Percentiles rank a stretch among this genome's conserved stretches.
Conservation (phyloP, 2,329 filamentous ascomycete genomes). For the Aspergillus sp. region DNA sequence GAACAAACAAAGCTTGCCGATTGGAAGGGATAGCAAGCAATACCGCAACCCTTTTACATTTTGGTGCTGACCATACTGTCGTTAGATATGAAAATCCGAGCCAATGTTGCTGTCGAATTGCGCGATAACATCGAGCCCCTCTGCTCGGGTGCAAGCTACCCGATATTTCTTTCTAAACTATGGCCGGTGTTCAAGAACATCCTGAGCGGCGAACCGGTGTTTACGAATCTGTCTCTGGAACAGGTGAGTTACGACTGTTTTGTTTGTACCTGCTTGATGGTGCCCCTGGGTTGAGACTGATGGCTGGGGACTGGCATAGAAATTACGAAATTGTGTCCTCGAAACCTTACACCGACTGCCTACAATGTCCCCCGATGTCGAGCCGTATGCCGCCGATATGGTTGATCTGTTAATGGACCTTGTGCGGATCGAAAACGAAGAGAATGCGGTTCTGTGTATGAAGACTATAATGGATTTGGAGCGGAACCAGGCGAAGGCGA, state of each 20-base stretch:
- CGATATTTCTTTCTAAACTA: conserved; percentile 78
- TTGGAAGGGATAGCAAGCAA: neutral
- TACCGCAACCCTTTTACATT: neutral
- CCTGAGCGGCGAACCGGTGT: conserved; percentile 80
- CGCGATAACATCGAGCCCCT: conserved; percentile 84
- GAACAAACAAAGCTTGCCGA: neutral
- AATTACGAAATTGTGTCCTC: conserved; percentile 87
- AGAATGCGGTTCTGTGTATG: conserved; percentile 97
- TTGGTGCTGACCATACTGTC: conserved; percentile 8
- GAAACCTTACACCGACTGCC: conserved; percentile 91
- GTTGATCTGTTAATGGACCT: conserved; percentile 88
- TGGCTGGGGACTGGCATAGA: conserved; percentile 48
- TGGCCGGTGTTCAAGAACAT: conserved; percentile 88
- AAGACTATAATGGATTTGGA: conserved; percentile 98
- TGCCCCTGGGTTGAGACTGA: neutral
- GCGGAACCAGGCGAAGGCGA: conserved; percentile 83
- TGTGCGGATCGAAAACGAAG: conserved; percentile 91
- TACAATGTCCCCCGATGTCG: conserved; percentile 74
- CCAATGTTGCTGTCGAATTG: conserved; percentile 78
- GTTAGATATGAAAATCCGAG: conserved; percentile 78
- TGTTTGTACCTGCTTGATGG: neutral
- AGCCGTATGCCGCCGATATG: conserved; percentile 83
- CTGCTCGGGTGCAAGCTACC: conserved; percentile 77
- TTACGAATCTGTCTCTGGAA: conserved; percentile 85
- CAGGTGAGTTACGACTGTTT: conserved; percentile 61